phyloP scores from a whole-genome alignment of 306 rosid species.

The Rosa lucieae region DNA sequence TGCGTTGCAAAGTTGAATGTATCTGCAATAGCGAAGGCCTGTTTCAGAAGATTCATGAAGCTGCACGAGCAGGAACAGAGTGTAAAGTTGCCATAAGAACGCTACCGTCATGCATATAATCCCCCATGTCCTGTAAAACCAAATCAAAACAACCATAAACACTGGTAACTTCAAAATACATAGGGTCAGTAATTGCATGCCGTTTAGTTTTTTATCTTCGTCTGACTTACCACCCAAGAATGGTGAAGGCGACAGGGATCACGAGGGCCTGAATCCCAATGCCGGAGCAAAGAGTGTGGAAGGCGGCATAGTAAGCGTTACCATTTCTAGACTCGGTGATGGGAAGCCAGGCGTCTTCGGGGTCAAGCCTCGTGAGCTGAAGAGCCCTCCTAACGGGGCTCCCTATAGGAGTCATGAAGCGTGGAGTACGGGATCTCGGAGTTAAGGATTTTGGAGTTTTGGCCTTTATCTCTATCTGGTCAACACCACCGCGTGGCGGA shows the following conservation, averaged over 20 bases:
- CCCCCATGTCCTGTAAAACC: constrained; percentile 44
- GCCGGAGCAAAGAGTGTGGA: constrained; percentile 52
- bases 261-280: constrained; percentile 53
- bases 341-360: constrained; percentile 60
- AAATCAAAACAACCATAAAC: neutral
- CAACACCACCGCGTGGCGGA: constrained; percentile 16
- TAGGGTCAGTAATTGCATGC: neutral
- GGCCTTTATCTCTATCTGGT: constrained; percentile 12
- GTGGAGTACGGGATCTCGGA: constrained; percentile 29
- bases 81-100: constrained; percentile 55
- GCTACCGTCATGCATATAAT: constrained; percentile 35
- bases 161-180: neutral
- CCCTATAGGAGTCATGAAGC: constrained; percentile 36
- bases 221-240: constrained; percentile 44
- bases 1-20: constrained; percentile 39
- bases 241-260: constrained; percentile 49
- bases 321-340: constrained; percentile 61
- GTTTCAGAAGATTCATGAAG: constrained; percentile 48
- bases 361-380: constrained; percentile 34
- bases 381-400: constrained; percentile 36
- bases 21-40: constrained; percentile 50
- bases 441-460: constrained; percentile 26
- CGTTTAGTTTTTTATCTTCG: neutral
- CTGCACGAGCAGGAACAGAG: constrained; percentile 41
- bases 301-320: constrained; percentile 49